Evolutionary conservation across 371 early-diverging fungal genomes (phyloP).

Genomic region (Catenaria anguillulae): DNA sequence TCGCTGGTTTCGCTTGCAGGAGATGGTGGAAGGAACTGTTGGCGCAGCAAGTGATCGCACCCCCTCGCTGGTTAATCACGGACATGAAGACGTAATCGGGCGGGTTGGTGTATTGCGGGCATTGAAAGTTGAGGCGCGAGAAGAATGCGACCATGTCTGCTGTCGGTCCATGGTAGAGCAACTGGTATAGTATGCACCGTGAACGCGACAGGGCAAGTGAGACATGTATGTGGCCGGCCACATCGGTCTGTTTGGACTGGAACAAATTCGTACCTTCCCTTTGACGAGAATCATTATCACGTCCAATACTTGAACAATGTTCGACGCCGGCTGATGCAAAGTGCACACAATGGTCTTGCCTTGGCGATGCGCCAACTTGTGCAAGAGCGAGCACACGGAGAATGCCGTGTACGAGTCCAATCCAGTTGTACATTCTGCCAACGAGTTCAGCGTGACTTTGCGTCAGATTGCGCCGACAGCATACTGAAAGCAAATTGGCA

Average conservation of each 20-base stretch:
- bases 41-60: too few species aligned
- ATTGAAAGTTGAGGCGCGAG: conserved; percentile 26
- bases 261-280: conserved; percentile 27
- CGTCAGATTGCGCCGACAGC: conserved; percentile 14
- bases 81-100: conserved; percentile 44
- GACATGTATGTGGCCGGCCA: neutral
- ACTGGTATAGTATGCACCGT: too few species aligned
- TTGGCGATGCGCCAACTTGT: conserved; percentile 24
- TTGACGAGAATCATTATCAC: conserved; percentile 38
- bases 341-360: conserved; percentile 51
- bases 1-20: too few species aligned
- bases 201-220: too few species aligned
- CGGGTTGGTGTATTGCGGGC: conserved; percentile 49
- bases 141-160: conserved; percentile 30
- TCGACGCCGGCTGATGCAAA: conserved; percentile 46
- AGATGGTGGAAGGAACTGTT: too few species aligned
- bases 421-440: neutral
- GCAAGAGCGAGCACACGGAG: conserved; percentile 38
- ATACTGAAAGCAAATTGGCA: too few species aligned
- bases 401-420: conserved; percentile 56
- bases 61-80: conserved; percentile 18
- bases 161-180: conserved; percentile 40
- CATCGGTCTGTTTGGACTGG: too few species aligned
- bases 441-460: conserved; percentile 24
- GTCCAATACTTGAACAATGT: conserved; percentile 44